Percentiles rank a stretch among this genome's conserved stretches.
phyloP scores from a whole-genome alignment of 345 rosid species.

The Bruguiera parviflora region DNA sequence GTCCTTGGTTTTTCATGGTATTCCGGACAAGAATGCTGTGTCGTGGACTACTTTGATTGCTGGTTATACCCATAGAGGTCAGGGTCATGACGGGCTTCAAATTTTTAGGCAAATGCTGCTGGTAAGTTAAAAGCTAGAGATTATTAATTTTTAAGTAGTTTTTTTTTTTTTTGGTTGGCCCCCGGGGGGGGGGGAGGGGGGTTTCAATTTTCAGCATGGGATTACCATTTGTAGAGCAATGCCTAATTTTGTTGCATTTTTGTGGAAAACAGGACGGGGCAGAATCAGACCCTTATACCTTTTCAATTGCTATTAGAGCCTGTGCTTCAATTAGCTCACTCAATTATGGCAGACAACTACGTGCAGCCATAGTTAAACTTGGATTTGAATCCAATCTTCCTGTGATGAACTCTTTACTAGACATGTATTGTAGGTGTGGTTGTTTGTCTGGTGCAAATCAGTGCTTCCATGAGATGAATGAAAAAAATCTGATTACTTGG shows the following conservation, averaged over 20 bases:
- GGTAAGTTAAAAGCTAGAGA: conserved; percentile 34
- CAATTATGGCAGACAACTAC: conserved; percentile 64
- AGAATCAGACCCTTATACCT: conserved; percentile 56
- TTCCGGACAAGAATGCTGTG: conserved; percentile 54
- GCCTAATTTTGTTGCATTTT: conserved; percentile 10
- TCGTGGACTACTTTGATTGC: conserved; percentile 83
- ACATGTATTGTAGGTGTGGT: conserved; percentile 84
- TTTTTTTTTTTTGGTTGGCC: not conserved
- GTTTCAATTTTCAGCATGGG: not conserved
- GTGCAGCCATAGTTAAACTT: conserved; percentile 46
- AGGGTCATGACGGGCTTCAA: conserved; percentile 55
- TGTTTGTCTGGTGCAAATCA: conserved; percentile 55
- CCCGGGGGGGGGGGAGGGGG: no score
- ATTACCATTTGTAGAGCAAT: not conserved
- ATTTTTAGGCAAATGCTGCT: conserved; percentile 61
- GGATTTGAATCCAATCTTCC: conserved; percentile 70
- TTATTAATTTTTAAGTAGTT: not conserved
- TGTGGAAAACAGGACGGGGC: conserved; percentile 50
- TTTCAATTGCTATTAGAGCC: conserved; percentile 82
- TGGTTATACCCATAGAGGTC: conserved; percentile 75
- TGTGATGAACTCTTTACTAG: conserved; percentile 76
- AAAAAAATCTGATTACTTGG: conserved; percentile 76
- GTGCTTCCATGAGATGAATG: conserved; percentile 63
- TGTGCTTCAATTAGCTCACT: conserved; percentile 60
- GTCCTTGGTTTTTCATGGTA: conserved; percentile 46